Evolutionary conservation across 805 yeast species (phyloP).

Genomic region (Vanderwaltozyma tropicalis): DNA sequence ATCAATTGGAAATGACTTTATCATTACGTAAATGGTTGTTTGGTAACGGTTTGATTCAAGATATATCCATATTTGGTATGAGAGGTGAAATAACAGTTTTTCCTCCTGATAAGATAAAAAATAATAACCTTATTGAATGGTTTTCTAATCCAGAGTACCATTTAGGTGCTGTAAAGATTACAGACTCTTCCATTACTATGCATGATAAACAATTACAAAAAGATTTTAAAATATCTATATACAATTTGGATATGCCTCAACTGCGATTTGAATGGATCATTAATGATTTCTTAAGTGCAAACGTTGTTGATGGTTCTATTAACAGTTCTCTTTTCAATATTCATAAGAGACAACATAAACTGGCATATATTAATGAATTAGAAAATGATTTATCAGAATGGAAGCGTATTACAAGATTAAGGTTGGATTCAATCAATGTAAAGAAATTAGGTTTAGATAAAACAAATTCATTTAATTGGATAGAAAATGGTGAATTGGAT

Average conservation of each 20-base stretch:
- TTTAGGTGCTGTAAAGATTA: constrained; percentile 33
- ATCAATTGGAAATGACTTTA: constrained; percentile 67
- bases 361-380: constrained; percentile 35
- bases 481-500: constrained; percentile 60
- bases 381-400: constrained; percentile 33
- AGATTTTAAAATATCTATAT: constrained; percentile 39
- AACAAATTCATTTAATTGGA: constrained; percentile 52
- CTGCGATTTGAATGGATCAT: constrained; percentile 48
- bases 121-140: constrained; percentile 6
- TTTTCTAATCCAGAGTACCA: constrained; percentile 32
- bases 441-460: constrained; percentile 29
- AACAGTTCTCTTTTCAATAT: constrained; percentile 68
- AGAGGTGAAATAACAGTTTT: constrained; percentile 52
- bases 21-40: constrained; percentile 79
- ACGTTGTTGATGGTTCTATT: constrained; percentile 61
- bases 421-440: constrained; percentile 31
- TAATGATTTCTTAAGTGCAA: constrained; percentile 60
- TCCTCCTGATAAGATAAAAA: neutral
- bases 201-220: constrained; percentile 14
- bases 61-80: constrained; percentile 68
- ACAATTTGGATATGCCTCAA: constrained; percentile 55
- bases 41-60: constrained; percentile 75
- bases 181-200: constrained; percentile 23
- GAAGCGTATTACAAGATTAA: constrained; percentile 41
- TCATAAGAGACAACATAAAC: constrained; percentile 58